Base-by-base conservation (phyloP, 352 stramenopile species). In the Pilasporangium apinafurcum region DNA sequence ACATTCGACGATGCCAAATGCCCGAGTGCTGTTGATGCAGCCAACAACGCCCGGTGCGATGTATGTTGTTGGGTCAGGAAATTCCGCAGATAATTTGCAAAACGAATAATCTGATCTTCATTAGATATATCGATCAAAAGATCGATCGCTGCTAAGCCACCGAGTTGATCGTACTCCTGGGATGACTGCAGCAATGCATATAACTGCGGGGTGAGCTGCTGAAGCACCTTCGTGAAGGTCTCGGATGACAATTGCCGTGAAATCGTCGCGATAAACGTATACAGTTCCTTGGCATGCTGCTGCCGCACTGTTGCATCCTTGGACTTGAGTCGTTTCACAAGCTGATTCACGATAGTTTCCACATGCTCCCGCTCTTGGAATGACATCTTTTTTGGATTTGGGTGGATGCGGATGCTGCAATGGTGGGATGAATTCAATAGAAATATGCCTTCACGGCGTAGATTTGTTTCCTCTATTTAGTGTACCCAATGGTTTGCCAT, bases 31-130 rank as follows among this genome's bases (percentile, higher is more conserved):
- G 73, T 71, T 5, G 81, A 63, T 0, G 87, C 83, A 0, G 80
- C 75, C 4, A 90, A 45, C 9, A 95, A 49, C 22, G 80, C 75
- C 17, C 53, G 50, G 14, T 64, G 69, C 10, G 74, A 76, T 3
- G 79, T 79, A 35, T 82, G 56, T 5, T 72, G 75, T 48, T 92
- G 77, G 39, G 81, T 68, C 8, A 95, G 61, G 44, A 95, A 92
- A 54, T 90, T 84, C 27, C 84, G 75, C 48, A 95, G 41, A 44
- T 95, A 95, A 62, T 95, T 95, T 28, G 85, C 83, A 52, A 94
- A 95, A 29, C 83, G 79, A 54, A 95, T 94, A 45, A 95, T 83
- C 63, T 95, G 83, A 53, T 87, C 79, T 53, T 95, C 82, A 14
- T 80, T 84, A 8, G 68, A 79, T 41, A 95, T 53, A 49, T 87